Evolutionary conservation across 192 early-diverging fungal genomes (phyloP).

Genomic region (Podila epicladia): DNA sequence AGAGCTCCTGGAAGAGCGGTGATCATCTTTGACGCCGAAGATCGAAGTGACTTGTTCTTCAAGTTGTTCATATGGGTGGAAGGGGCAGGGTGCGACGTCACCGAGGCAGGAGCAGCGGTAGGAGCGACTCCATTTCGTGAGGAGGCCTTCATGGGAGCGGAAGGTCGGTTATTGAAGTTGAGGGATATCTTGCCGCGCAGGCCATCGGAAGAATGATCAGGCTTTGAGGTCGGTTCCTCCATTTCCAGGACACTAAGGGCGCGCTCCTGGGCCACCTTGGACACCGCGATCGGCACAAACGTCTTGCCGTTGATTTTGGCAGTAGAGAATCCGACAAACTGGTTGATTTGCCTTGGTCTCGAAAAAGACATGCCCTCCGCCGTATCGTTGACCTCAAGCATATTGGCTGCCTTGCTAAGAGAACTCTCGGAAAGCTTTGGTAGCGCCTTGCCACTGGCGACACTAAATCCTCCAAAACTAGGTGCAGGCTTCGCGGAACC

Average conservation of each 20-base stretch:
- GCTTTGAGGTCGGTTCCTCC: not conserved
- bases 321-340: constrained; percentile 15
- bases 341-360: not conserved
- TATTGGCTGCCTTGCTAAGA: not conserved
- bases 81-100: constrained; percentile 3
- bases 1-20: constrained; percentile 1
- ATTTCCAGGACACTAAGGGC: constrained; percentile 19
- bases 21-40: not conserved
- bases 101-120: not conserved
- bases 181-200: too few relatives aligned
- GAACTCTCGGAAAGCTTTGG: not conserved
- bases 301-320: constrained; percentile 8
- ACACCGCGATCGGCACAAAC: constrained; percentile 11
- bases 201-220: too few relatives aligned
- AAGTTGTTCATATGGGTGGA: constrained; percentile 41
- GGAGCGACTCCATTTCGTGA: too few relatives aligned
- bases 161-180: too few relatives aligned
- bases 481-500: not conserved
- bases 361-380: not conserved
- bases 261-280: constrained; percentile 20
- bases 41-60: constrained; percentile 22
- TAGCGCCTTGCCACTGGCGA: not conserved
- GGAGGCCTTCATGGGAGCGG: too few relatives aligned
- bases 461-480: not conserved
- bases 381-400: not conserved